A percentile compares a stretch with the other conserved stretches of the same genome.
Conservation (phyloP, 139 green algal species). For the Chlorella sp. region DNA sequence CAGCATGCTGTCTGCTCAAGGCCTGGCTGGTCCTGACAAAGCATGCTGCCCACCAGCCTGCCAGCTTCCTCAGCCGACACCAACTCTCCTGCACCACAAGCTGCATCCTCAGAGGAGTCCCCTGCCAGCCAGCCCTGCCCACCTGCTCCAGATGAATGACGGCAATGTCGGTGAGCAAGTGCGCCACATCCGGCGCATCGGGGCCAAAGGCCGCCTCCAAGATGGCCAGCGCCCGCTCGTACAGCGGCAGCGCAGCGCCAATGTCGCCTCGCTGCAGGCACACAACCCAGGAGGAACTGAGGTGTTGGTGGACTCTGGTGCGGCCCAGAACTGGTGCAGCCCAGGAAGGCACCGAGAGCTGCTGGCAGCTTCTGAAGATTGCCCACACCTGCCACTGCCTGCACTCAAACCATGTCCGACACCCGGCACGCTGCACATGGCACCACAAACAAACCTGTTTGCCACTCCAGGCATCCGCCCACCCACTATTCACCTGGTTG, state of each 20-base stretch:
- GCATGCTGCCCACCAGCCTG: too few species aligned
- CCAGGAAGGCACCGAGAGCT: background rate
- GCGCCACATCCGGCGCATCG: constrained; percentile 85
- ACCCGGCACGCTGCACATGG: background rate
- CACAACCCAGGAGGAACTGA: background rate
- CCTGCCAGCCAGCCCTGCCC: background rate
- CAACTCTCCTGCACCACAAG: background rate
- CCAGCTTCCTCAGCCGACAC: too few species aligned
- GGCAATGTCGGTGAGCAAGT: constrained; percentile 92
- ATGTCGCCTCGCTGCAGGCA: constrained; percentile 47
- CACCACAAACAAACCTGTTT: background rate
- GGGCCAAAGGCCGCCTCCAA: constrained; percentile 76
- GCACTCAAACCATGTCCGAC: too few species aligned
- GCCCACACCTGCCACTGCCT: too few species aligned
- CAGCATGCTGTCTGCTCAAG: too few species aligned
- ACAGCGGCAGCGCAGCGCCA: constrained; percentile 79
- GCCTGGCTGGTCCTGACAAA: too few species aligned
- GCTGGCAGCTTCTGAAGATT: too few species aligned
- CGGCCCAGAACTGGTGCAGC: too few species aligned
- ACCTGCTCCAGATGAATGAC: constrained; percentile 91
- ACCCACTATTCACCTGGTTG: constrained; percentile 71
- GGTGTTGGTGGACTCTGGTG: too few species aligned
- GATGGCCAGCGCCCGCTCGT: constrained; percentile 85
- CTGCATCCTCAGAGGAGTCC: background rate
- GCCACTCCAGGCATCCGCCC: too few species aligned